Conservation (phyloP, 805 yeast species). For the Metschnikowia lochheadii region DNA sequence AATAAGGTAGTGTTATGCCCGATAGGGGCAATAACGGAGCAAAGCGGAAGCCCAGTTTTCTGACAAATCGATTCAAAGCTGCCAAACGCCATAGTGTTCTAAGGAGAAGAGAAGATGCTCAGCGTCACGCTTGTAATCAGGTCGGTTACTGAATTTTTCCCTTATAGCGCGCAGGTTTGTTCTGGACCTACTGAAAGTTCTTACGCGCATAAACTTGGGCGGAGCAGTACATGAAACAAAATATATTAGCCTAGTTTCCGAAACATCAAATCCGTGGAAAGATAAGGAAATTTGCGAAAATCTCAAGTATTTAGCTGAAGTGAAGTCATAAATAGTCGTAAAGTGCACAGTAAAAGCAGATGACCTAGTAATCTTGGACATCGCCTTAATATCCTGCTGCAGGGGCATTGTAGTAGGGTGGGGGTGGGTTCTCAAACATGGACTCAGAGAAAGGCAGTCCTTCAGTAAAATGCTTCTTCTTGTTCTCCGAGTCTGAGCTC, state of each 20-base stretch:
- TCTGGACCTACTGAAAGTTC: not conserved
- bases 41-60: constrained; percentile 70
- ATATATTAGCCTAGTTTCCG: not conserved
- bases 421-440: constrained; percentile 16
- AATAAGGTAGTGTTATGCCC: constrained; percentile 25
- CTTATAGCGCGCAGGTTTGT: constrained; percentile 1
- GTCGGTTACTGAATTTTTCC: not conserved
- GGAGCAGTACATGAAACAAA: not conserved
- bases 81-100: constrained; percentile 59
- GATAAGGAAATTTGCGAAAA: not conserved
- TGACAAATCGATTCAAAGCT: constrained; percentile 59
- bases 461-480: constrained; percentile 2
- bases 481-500: not conserved
- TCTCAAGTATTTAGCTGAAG: not conserved
- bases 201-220: not conserved
- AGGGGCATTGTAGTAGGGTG: constrained; percentile 18
- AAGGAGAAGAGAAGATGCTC: not conserved
- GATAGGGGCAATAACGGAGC: constrained; percentile 65
- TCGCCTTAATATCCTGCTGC: constrained; percentile 10
- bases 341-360: not conserved
- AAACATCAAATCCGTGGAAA: not conserved
- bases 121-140: constrained; percentile 3
- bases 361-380: not conserved
- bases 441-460: constrained; percentile 1
- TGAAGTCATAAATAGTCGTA: constrained; percentile 1